Percentiles rank a stretch among this genome's conserved stretches.
phyloP scores from a whole-genome alignment of 257 asterid species.

The Solanum chiquidenum region DNA sequence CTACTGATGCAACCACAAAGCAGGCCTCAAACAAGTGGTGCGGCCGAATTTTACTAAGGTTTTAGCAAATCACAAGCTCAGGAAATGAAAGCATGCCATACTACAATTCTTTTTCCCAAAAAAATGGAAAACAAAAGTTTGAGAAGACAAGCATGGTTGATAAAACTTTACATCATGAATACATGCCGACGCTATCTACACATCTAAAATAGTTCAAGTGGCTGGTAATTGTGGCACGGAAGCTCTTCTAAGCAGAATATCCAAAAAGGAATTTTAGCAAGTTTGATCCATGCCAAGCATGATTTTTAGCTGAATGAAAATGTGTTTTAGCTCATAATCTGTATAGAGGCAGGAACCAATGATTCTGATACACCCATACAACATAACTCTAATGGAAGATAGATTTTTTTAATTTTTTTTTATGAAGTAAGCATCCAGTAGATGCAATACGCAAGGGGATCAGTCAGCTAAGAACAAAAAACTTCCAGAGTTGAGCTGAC shows the following conservation, averaged over 20 bases:
- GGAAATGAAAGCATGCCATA: background rate
- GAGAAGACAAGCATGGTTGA: background rate
- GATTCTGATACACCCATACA: background rate
- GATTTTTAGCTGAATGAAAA: background rate
- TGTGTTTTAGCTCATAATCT: background rate
- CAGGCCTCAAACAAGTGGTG: background rate
- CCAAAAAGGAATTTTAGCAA: background rate
- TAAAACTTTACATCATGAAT: background rate
- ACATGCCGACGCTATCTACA: background rate
- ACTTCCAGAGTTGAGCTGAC: background rate
- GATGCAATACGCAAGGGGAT: background rate
- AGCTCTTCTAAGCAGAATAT: background rate
- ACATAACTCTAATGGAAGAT: background rate
- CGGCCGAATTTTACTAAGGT: background rate
- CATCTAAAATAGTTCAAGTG: background rate
- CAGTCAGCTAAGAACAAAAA: background rate
- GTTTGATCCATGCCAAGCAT: background rate
- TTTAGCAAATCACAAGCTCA: background rate
- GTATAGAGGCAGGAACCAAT: background rate
- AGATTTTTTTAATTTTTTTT: background rate
- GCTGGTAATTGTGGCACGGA: background rate
- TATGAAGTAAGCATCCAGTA: background rate
- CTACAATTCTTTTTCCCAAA: background rate
- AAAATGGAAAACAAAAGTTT: background rate
- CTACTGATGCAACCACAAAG: background rate